Conservation (phyloP, 768 basidiomycete species). For the Cantharellus anzutake region DNA sequence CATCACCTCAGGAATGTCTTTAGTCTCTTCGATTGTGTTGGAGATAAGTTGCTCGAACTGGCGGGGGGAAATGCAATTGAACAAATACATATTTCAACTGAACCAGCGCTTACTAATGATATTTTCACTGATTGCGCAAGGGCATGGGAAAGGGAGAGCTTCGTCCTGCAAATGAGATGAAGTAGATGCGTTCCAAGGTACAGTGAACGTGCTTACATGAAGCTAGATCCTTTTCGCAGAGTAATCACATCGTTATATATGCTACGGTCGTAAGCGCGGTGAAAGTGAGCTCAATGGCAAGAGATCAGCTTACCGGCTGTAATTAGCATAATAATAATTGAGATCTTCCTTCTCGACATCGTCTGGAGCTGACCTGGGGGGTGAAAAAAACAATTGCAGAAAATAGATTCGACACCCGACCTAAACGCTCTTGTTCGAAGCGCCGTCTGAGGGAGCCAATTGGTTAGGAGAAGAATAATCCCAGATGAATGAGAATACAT, state of each 20-base stretch:
- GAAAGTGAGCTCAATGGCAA: neutral
- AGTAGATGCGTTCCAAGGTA: constrained; percentile 2
- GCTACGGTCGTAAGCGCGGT: constrained; percentile 18
- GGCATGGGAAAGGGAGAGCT: constrained; percentile 85
- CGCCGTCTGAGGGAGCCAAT: constrained; percentile 40
- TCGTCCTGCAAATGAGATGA: constrained; percentile 45
- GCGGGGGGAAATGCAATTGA: neutral
- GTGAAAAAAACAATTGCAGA: no score
- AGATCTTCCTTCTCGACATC: constrained; percentile 92
- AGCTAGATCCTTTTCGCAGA: constrained; percentile 80
- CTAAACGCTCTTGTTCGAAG: constrained; percentile 80
- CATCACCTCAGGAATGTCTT: constrained; percentile 84
- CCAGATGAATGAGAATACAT: constrained; percentile 29
- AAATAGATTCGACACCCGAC: constrained; percentile 22
- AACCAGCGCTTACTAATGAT: constrained; percentile 39
- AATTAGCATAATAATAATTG: constrained; percentile 93
- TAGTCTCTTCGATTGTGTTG: constrained; percentile 86
- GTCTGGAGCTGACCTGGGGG: constrained; percentile 40
- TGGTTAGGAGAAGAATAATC: neutral
- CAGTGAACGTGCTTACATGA: constrained; percentile 46
- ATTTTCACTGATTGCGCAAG: constrained; percentile 95
- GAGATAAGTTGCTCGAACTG: constrained; percentile 88
- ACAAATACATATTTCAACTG: neutral
- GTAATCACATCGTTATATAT: constrained; percentile 97
- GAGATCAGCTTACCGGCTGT: constrained; percentile 49